Percentiles rank a stretch among this genome's conserved stretches.
phyloP scores from a whole-genome alignment of 805 yeast genomes.

The Spathaspora girioi region DNA sequence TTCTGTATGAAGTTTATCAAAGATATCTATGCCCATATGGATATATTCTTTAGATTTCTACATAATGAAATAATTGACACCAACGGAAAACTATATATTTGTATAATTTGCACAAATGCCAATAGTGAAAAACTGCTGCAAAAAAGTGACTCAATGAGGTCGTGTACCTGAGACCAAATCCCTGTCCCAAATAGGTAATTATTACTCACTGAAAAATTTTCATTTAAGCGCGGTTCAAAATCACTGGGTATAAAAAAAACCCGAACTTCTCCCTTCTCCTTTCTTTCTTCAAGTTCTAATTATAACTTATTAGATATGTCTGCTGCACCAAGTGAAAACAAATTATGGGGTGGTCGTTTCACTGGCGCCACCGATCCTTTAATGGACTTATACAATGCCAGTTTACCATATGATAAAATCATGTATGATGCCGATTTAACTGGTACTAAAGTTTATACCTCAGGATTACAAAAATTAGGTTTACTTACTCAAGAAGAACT shows the following conservation, averaged over 20 bases:
- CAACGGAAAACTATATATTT: too few relatives aligned
- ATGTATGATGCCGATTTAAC: conserved; percentile 94
- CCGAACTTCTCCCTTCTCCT: neutral
- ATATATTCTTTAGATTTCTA: too few relatives aligned
- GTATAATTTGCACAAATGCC: too few relatives aligned
- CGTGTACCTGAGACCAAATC: neutral
- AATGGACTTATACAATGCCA: conserved; percentile 96
- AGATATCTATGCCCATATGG: too few relatives aligned
- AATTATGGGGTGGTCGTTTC: conserved; percentile 97
- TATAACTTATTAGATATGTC: conserved; percentile 18
- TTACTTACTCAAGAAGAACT: conserved; percentile 73
- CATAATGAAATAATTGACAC: too few relatives aligned
- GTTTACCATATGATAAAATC: conserved; percentile 90
- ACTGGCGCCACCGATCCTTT: conserved; percentile 96
- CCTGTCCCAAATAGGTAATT: neutral
- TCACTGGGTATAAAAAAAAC: neutral
- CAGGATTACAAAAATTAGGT: conserved; percentile 77
- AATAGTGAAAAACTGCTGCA: too few relatives aligned
- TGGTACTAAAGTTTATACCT: conserved; percentile 91
- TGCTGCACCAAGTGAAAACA: conserved; percentile 55
- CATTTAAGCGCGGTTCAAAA: conserved; percentile 3
- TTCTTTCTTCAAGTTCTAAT: neutral
- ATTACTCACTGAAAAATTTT: conserved; percentile 1
- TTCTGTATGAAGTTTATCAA: too few relatives aligned
- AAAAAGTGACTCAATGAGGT: neutral